Percentiles rank a stretch among this genome's conserved stretches.
phyloP scores from a whole-genome alignment of 2,329 filamentous ascomycete species.

The Colletotrichum liaoningense region DNA sequence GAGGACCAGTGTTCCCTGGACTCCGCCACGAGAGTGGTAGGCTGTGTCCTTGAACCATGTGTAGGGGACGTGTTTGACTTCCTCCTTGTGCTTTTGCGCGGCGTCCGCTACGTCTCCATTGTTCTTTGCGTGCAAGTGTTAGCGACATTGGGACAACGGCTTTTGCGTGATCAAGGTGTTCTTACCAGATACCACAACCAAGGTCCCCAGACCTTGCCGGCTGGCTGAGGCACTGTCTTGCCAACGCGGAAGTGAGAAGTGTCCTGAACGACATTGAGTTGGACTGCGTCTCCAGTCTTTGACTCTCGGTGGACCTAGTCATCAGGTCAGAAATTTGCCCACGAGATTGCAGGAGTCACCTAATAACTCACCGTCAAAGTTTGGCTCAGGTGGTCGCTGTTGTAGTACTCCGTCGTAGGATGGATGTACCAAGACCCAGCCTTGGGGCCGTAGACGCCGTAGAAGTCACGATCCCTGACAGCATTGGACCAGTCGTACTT shows the following conservation, averaged over 20 bases:
- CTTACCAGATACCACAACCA: conserved; percentile 36
- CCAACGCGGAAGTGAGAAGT: conserved; percentile 35
- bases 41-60: conserved; percentile 53
- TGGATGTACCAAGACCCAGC: conserved; percentile 35
- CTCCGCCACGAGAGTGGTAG: conserved; percentile 55
- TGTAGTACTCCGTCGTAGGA: conserved; percentile 29
- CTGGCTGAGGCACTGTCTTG: conserved; percentile 22
- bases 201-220: conserved; percentile 31
- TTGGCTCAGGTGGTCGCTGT: conserved; percentile 33
- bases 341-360: background rate
- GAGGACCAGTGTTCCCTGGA: conserved; percentile 52
- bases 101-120: conserved; percentile 54
- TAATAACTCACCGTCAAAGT: conserved; percentile 20
- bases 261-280: conserved; percentile 34
- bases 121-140: conserved; percentile 51
- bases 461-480: conserved; percentile 34
- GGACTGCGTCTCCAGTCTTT: conserved; percentile 32
- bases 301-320: conserved; percentile 29
- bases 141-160: conserved; percentile 25
- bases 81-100: conserved; percentile 45
- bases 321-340: background rate
- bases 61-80: conserved; percentile 55
- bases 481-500: conserved; percentile 36
- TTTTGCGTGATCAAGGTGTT: too few species aligned
- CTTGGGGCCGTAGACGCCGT: conserved; percentile 29